phyloP scores from a whole-genome alignment of 2,329 filamentous ascomycete species.

The Ustilaginoidea virens region DNA sequence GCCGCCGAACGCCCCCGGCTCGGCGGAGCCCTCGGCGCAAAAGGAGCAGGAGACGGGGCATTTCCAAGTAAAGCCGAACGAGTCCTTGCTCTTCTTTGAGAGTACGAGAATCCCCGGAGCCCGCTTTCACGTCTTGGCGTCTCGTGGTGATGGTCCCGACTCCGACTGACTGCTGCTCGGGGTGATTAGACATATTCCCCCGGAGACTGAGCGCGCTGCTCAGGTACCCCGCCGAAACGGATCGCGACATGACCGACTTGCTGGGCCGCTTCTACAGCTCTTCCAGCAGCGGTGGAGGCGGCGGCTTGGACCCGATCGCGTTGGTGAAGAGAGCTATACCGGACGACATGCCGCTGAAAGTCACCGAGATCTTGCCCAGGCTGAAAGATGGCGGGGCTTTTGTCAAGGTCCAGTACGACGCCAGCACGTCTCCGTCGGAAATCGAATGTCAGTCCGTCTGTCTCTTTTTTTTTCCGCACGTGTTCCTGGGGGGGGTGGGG shows the following conservation, averaged over 20 bases:
- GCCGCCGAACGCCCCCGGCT: slow-evolving; percentile 4
- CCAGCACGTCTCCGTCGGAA: slow-evolving; percentile 21
- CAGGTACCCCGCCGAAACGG: slow-evolving; percentile 30
- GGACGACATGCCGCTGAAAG: slow-evolving; percentile 43
- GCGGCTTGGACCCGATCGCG: slow-evolving; percentile 34
- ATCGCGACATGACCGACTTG: slow-evolving; percentile 32
- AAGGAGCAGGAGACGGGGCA: slow-evolving; percentile 62
- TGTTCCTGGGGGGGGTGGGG: too few species aligned
- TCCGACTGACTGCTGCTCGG: neutral
- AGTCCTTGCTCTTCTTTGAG: slow-evolving; percentile 81
- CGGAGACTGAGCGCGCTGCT: slow-evolving; percentile 45
- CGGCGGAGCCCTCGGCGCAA: slow-evolving; percentile 10
- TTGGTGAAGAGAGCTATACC: slow-evolving; percentile 49
- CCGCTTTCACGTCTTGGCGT: too few species aligned
- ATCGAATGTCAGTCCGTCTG: slow-evolving; percentile 22
- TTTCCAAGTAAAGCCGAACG: slow-evolving; percentile 59
- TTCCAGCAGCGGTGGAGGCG: slow-evolving; percentile 28
- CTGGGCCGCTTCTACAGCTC: slow-evolving; percentile 36
- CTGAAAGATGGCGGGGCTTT: slow-evolving; percentile 89
- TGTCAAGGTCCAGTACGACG: slow-evolving; percentile 57
- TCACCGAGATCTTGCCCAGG: slow-evolving; percentile 70
- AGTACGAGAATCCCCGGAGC: slow-evolving; percentile 36
- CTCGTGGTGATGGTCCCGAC: too few species aligned
- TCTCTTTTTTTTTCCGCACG: too few species aligned
- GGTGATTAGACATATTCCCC: slow-evolving; percentile 61